A percentile compares a stretch with the other conserved stretches of the same genome.
Evolutionary conservation across 768 basidiomycete species (phyloP).

Genomic region (Galerina sulciceps): DNA sequence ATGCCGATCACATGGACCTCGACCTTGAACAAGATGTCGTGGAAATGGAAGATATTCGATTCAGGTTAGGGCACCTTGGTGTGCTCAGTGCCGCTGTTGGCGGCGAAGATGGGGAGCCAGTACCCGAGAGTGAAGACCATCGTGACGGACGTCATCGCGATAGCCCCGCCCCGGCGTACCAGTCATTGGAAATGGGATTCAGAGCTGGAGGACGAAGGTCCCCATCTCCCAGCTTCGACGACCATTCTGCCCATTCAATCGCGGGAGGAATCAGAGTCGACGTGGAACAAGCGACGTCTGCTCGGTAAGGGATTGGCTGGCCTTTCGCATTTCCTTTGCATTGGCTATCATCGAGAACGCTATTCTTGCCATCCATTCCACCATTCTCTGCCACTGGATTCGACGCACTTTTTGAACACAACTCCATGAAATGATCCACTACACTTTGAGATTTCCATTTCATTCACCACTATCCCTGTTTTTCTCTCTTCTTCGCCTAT

Average conservation of each 20-base stretch:
- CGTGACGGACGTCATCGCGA: conserved; percentile 40
- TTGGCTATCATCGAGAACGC: too few relatives aligned
- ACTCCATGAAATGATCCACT: background rate
- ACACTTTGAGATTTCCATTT: background rate
- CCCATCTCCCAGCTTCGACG: conserved; percentile 20
- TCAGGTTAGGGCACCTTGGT: conserved; percentile 56
- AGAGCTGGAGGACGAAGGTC: conserved; percentile 23
- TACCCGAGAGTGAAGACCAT: conserved; percentile 45
- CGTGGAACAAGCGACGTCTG: conserved; percentile 62
- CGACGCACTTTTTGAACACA: background rate
- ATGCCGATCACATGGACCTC: conserved; percentile 50
- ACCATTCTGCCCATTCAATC: conserved; percentile 23
- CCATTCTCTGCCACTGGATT: background rate
- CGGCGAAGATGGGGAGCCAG: conserved; percentile 56
- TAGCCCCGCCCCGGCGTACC: conserved; percentile 61
- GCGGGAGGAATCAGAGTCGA: conserved; percentile 60
- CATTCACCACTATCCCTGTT: conserved; percentile 1
- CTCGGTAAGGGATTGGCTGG: conserved; percentile 33
- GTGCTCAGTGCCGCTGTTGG: conserved; percentile 54
- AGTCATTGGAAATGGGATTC: conserved; percentile 54
- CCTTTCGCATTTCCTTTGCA: background rate
- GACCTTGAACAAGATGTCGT: conserved; percentile 56
- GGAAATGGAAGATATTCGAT: conserved; percentile 62
- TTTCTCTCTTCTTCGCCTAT: background rate
- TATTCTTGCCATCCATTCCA: too few relatives aligned